Evolutionary conservation across 176 grass and related monocot genomes (phyloP).

Genomic region (Rhynchospora pubera): DNA sequence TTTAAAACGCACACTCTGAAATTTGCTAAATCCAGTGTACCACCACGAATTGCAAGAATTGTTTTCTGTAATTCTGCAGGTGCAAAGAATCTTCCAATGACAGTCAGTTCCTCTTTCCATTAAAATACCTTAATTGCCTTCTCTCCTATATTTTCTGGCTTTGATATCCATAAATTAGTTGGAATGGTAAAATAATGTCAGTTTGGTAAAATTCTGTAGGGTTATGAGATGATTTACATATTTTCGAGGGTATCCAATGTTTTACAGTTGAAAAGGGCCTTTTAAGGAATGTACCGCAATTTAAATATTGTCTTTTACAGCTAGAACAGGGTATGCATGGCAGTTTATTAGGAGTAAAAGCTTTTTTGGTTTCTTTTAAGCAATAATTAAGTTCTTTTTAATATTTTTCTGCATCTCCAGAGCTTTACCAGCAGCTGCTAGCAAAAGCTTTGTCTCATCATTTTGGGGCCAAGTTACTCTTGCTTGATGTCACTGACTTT

Average conservation of each 20-base stretch:
- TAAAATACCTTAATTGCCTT: not conserved
- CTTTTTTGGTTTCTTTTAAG: not conserved
- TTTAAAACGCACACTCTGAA: not conserved
- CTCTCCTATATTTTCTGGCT: not conserved
- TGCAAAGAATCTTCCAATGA: not conserved
- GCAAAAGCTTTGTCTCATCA: constrained; percentile 65
- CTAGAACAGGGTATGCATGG: not conserved
- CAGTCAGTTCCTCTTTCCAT: not conserved
- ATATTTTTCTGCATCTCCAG: constrained; percentile 30
- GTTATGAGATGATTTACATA: not conserved
- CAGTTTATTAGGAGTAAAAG: not conserved
- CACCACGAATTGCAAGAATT: not conserved
- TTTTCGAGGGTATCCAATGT: not conserved
- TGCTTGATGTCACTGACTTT: constrained; percentile 79
- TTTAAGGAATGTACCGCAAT: not conserved
- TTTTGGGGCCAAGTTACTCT: constrained; percentile 56
- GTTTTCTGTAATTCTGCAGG: not conserved
- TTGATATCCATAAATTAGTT: not conserved
- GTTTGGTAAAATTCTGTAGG: not conserved
- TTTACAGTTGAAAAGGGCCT: not conserved
- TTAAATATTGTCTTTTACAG: not conserved
- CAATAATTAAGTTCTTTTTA: not conserved
- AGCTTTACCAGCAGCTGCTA: constrained; percentile 81
- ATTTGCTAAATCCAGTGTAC: not conserved
- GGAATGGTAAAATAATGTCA: not conserved